Conservation (phyloP, 1,139 yeast species). For the Protomyces lactucae-debilis region DNA sequence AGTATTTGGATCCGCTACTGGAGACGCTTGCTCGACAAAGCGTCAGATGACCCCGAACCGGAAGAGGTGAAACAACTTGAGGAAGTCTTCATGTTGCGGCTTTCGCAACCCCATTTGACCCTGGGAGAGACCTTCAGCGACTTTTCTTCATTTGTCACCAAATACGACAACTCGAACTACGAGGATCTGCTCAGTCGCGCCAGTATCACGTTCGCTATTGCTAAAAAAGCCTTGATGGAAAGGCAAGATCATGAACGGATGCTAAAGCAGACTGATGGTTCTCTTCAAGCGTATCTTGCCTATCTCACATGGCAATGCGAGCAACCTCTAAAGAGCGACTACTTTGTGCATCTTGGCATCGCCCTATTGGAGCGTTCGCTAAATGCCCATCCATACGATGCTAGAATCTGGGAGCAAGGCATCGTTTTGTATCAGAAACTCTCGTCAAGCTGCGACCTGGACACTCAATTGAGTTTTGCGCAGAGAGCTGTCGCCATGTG, state of each 20-base stretch:
- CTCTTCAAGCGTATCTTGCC: constrained; percentile 35
- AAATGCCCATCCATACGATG: background rate
- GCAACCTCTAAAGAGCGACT: too few relatives aligned
- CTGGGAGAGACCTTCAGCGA: constrained; percentile 46
- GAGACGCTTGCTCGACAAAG: constrained; percentile 28
- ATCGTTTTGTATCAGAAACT: background rate
- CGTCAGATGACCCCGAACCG: background rate
- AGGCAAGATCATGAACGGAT: constrained; percentile 35
- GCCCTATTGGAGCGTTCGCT: constrained; percentile 25
- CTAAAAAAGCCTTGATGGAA: constrained; percentile 37
- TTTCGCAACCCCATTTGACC: constrained; percentile 46
- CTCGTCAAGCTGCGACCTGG: background rate
- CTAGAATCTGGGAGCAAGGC: background rate
- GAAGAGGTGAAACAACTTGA: constrained; percentile 33
- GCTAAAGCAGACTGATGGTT: constrained; percentile 30
- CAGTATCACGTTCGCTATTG: constrained; percentile 40
- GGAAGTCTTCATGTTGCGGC: constrained; percentile 41
- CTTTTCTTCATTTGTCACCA: constrained; percentile 47
- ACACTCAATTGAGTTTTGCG: background rate
- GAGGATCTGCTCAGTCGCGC: constrained; percentile 44
- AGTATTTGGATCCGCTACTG: constrained; percentile 42
- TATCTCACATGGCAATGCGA: constrained; percentile 38
- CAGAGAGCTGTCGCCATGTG: background rate
- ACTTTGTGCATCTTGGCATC: background rate
- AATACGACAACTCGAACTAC: constrained; percentile 39